Conservation (phyloP, 2,329 filamentous ascomycete species). For the Fusarium acutatum region DNA sequence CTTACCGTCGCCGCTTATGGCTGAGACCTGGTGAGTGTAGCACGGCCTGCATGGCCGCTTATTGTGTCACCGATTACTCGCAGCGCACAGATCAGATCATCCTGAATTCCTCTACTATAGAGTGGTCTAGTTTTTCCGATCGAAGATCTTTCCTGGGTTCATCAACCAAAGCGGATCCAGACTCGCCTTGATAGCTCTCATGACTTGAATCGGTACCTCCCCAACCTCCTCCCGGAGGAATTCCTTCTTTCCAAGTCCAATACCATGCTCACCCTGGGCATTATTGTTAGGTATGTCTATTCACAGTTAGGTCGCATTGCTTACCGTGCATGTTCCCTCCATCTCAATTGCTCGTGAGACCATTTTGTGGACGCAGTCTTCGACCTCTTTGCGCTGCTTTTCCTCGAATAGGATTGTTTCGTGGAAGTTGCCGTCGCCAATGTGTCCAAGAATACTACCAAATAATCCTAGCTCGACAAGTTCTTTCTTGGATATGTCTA, state of each 20-base stretch:
- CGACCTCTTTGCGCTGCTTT: constrained; percentile 78
- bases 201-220: constrained; percentile 79
- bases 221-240: constrained; percentile 82
- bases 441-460: constrained; percentile 86
- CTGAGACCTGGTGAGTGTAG: background rate
- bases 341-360: constrained; percentile 89
- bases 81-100: background rate
- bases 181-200: constrained; percentile 82
- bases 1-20: background rate
- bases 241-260: constrained; percentile 87
- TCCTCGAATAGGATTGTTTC: constrained; percentile 89
- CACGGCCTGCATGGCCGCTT: background rate
- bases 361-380: constrained; percentile 87
- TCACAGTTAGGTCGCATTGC: background rate
- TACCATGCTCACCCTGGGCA: constrained; percentile 75
- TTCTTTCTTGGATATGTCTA: constrained; percentile 85
- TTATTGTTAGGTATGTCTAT: rapidly evolving
- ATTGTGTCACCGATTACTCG: background rate
- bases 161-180: constrained; percentile 88
- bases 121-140: background rate
- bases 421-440: constrained; percentile 95
- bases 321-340: constrained; percentile 84
- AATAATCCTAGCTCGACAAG: constrained; percentile 87
- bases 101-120: rapidly evolving
- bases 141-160: constrained; percentile 86